Evolutionary conservation across 805 yeast species (phyloP), one percentile per base, ranked within the genome.

Genomic region (Cyberlindnera petersonii): DNA sequence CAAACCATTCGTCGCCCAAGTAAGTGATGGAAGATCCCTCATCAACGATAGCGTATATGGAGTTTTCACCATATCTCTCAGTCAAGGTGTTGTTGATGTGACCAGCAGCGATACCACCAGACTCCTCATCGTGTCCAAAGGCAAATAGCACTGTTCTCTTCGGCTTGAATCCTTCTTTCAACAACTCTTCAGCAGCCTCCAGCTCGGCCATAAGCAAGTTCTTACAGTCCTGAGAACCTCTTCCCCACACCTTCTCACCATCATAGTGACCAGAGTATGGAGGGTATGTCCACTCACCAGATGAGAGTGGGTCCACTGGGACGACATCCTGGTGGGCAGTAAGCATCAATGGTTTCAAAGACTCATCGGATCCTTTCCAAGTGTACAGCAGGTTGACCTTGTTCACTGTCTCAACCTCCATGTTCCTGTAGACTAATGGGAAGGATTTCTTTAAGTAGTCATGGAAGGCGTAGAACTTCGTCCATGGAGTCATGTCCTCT

Each of bases 271-370:
- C 86, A 30, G 68, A 55, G 47, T 79, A 82, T 4, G 94, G 93
- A 6, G 74, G 77, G 53, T 75, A 67, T 1, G 63, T 62, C 94
- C 94, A 86, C 40, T 74, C 65, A 20, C 55, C 59, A 37, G 68
- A 59, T 0, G 87, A 77, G 22, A 70, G 73, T 11, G 60, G 56
- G 49, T 78, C 83, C 9, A 83, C 82, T 1, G 95, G 94, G 18
- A 86, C 95, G 5, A 81, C 86, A 53, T 85, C 94, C 58, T 76
- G 82, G 56, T 86, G 95, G 1, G 91, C 89, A 52, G 82, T 75
- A 35, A 84, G 64, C 60, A 86, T 53, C 20, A 79, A 49, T 11
- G 95, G 94, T 56, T 81, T 79, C 46, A 79, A 62, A 4, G 56
- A 41, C 9, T 50, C 26, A 33, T 72, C 53, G 5, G 73, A 56